These are phyloP conservation scores for Blastomyces emzantsi DNA, from an alignment of 2,329 filamentous ascomycete species.

Conservation along the genomic window DNA sequence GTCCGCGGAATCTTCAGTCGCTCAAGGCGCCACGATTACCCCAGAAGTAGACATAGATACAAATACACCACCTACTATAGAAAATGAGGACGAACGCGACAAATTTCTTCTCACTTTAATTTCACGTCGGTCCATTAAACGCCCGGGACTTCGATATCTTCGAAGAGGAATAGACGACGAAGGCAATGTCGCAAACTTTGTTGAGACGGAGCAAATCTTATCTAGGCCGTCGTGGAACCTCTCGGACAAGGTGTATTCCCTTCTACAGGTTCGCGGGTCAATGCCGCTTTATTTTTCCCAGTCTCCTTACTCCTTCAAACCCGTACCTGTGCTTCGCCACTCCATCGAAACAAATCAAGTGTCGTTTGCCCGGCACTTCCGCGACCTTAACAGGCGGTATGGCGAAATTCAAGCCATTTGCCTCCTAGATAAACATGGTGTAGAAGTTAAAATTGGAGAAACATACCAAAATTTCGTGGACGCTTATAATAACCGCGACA, in stretches of 20 bases:
- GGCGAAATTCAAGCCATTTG: constrained; percentile 70
- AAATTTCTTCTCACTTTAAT: constrained; percentile 77
- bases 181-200: constrained; percentile 77
- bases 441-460: constrained; percentile 69
- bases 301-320: constrained; percentile 86
- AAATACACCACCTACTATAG: constrained; percentile 30
- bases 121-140: constrained; percentile 76
- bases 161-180: constrained; percentile 85
- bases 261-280: constrained; percentile 79
- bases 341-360: constrained; percentile 67
- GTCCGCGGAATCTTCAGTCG: constrained; percentile 15
- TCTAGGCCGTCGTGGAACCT: constrained; percentile 59
- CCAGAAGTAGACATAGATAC: constrained; percentile 20
- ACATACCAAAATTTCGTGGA: constrained; percentile 63
- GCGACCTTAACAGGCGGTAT: constrained; percentile 59
- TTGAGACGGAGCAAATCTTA: constrained; percentile 92
- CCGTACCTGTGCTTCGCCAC: constrained; percentile 71
- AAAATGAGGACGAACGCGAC: constrained; percentile 25
- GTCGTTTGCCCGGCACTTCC: constrained; percentile 74
- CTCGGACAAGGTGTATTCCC: constrained; percentile 61
- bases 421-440: constrained; percentile 79
- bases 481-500: constrained; percentile 55
- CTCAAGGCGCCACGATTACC: constrained; percentile 16
- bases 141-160: constrained; percentile 82
- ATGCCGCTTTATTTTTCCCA: constrained; percentile 96